Evolutionary conservation across 352 stramenopile species (phyloP).

Genomic region (Pythium aquatile): DNA sequence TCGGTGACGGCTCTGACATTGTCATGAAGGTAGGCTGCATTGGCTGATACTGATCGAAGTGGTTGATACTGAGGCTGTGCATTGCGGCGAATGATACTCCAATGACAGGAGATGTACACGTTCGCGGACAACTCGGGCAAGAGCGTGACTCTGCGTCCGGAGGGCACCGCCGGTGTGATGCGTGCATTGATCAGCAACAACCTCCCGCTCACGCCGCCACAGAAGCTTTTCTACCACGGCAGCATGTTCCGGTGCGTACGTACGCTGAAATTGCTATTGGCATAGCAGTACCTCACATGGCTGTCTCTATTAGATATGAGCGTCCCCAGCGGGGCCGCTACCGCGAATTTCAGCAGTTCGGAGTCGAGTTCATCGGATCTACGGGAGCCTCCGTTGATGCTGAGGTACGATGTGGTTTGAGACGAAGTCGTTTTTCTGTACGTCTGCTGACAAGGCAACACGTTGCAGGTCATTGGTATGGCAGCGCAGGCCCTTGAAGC

Average conservation of each 20-base stretch:
- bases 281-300: not conserved
- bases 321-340: slow-evolving; percentile 84
- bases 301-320: slow-evolving; percentile 57
- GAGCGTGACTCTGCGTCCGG: slow-evolving; percentile 80
- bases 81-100: not conserved
- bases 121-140: slow-evolving; percentile 87
- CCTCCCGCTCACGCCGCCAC: slow-evolving; percentile 61
- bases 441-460: not conserved
- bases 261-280: not conserved
- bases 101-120: slow-evolving; percentile 86
- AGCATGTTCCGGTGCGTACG: slow-evolving; percentile 82
- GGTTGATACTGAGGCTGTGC: slow-evolving; percentile 2
- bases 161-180: slow-evolving; percentile 82
- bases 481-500: slow-evolving; percentile 52
- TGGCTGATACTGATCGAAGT: not conserved
- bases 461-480: slow-evolving; percentile 71
- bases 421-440: too few relatives aligned
- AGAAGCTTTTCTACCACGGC: slow-evolving; percentile 82
- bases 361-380: slow-evolving; percentile 83
- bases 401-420: slow-evolving; percentile 40
- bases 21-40: slow-evolving; percentile 73
- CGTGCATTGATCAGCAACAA: slow-evolving; percentile 80
- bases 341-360: slow-evolving; percentile 88
- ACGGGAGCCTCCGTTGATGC: slow-evolving; percentile 70
- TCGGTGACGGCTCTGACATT: slow-evolving; percentile 84